Base-by-base conservation (phyloP, 331 rosid genomes). In the Cydonia oblonga region DNA sequence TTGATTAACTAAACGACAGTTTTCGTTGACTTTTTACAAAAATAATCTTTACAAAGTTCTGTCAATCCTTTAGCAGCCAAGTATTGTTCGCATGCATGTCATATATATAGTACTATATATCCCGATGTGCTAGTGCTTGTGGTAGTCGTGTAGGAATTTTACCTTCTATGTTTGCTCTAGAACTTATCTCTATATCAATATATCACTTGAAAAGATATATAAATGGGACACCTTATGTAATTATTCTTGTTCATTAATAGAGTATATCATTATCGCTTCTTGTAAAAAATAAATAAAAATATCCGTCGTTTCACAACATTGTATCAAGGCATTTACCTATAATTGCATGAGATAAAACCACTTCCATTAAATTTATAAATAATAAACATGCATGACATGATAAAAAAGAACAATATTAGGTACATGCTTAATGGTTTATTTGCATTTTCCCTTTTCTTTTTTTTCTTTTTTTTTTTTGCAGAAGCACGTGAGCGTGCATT, bases 401-500 rank as follows among this genome's bases (percentile, higher is more conserved):
- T 60, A 4, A 26, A 26, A 72, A 62, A 60, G n/a, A 70, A 56
- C 68, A 68, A 10, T 68, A 70, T 68, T 78, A 20, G 81, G 81
- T 78, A 75, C 69, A 58, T 56, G 79, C 68, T 81, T 68, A 81
- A 84, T 81, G 67, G 81, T 81, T 46, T 72, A 60, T 16, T 51
- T 15, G 24, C 49, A 63, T 62, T 62, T 68, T 20, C 7, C 14
- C 3, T 0, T 0, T 9, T 32, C 7, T 20, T 9, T 9, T 71
- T 69, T 9, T 9, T 35, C 9, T 9, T 35, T 9, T 9, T 35
- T 9, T 35, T 35, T 35, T 0, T 2, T 38, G 51, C 57, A 63
- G 20, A n/a, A 56, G 69, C 85, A 85, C 78, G 78, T 72, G 87
- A 79, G 74, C 78, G 60, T 69, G 70, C 72, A 57, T 74, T 59